phyloP scores from a whole-genome alignment of 768 basidiomycete genomes.

The Russula earlei region DNA sequence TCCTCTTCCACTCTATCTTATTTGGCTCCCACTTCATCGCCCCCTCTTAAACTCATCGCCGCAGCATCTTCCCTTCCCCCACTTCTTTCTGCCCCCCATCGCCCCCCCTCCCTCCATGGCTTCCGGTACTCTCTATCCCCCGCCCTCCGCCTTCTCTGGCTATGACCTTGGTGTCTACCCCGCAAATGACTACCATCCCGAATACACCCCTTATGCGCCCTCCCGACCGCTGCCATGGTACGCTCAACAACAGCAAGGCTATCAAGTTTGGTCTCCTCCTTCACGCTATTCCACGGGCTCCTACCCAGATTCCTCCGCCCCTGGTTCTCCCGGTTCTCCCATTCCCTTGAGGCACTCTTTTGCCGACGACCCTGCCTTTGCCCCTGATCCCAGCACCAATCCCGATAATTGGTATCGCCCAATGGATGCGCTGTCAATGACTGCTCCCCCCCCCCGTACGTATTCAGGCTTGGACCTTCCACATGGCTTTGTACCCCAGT shows the following conservation, averaged over 20 bases:
- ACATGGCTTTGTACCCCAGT: conserved; percentile 5
- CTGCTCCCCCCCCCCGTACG: neutral
- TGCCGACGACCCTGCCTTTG: conserved; percentile 28
- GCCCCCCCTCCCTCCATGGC: neutral
- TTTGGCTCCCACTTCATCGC: neutral
- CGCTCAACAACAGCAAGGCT: neutral
- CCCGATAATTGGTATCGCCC: conserved; percentile 21
- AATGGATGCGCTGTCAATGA: neutral
- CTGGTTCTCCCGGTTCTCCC: conserved; percentile 5
- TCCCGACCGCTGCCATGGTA: neutral
- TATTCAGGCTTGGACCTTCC: conserved; percentile 10
- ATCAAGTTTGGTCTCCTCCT: conserved; percentile 13
- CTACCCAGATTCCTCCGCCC: conserved; percentile 2
- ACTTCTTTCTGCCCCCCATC: conserved; percentile 9
- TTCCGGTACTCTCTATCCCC: conserved; percentile 3
- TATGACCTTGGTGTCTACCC: conserved; percentile 2
- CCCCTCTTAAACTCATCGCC: neutral
- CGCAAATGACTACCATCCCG: neutral
- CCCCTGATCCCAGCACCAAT: conserved; percentile 26
- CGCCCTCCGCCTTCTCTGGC: neutral
- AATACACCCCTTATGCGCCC: neutral
- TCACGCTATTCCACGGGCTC: conserved; percentile 6
- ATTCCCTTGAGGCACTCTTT: conserved; percentile 1
- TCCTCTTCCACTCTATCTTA: neutral
- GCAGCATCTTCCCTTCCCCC: neutral